Evolutionary conservation across 1,139 yeast species (phyloP).

Genomic region (Geotrichum phurueaensis): DNA sequence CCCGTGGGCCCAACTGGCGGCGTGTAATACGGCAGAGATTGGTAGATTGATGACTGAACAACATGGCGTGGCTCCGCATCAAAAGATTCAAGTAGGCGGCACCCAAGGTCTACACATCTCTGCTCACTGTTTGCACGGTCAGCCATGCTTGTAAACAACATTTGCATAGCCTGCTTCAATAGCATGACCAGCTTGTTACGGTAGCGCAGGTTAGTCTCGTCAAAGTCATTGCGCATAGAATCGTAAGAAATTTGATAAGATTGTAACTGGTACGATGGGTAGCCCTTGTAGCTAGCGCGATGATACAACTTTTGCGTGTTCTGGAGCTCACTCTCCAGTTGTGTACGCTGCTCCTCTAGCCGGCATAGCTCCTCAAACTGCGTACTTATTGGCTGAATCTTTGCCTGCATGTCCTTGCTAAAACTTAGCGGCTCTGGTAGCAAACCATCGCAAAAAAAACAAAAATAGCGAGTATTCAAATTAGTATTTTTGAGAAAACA

Average conservation of each 20-base stretch:
- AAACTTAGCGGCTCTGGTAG: conserved; percentile 10
- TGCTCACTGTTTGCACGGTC: conserved; percentile 14
- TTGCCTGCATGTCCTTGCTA: conserved; percentile 12
- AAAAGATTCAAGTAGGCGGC: conserved; percentile 13
- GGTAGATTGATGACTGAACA: conserved; percentile 13
- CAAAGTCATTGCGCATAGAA: conserved; percentile 13
- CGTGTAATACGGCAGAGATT: conserved; percentile 10
- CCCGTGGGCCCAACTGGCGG: conserved; percentile 6
- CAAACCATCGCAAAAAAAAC: too few species aligned
- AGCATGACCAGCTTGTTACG: conserved; percentile 16
- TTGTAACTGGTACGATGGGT: conserved; percentile 15
- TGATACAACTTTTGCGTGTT: conserved; percentile 16
- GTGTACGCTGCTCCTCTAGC: conserved; percentile 14
- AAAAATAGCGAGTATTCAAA: background rate
- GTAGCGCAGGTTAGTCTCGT: conserved; percentile 15
- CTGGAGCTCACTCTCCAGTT: conserved; percentile 15
- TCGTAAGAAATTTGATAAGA: conserved; percentile 17
- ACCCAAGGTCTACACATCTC: conserved; percentile 14
- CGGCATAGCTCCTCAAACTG: conserved; percentile 14
- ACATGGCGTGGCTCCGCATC: conserved; percentile 17
- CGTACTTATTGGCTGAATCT: conserved; percentile 9
- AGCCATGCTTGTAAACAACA: conserved; percentile 15
- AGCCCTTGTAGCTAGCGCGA: conserved; percentile 17
- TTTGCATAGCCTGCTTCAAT: conserved; percentile 15
- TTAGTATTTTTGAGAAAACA: background rate